Percentiles rank a stretch among this genome's conserved stretches.
phyloP scores from a whole-genome alignment of 2,329 filamentous ascomycete genomes.

The Setomelanomma holmii region DNA sequence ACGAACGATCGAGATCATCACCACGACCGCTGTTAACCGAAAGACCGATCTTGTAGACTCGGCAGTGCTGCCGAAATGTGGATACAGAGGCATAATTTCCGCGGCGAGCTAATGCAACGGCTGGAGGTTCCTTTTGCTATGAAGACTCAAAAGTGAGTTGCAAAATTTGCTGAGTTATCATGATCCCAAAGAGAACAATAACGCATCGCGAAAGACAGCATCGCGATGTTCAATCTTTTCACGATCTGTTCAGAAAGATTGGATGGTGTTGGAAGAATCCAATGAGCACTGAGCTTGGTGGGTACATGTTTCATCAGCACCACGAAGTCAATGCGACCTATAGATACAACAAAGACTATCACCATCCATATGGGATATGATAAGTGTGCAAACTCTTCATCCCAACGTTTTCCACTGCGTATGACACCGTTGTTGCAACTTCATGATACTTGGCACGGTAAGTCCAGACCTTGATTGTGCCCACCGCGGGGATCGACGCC shows the following conservation, averaged over 20 bases:
- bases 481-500: neutral
- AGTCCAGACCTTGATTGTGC: neutral
- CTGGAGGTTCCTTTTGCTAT: neutral
- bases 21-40: neutral
- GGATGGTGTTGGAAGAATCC: neutral
- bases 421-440: neutral
- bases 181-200: neutral
- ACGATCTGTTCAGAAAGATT: neutral
- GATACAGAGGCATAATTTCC: neutral
- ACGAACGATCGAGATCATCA: neutral
- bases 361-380: neutral
- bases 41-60: neutral
- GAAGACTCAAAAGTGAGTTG: neutral
- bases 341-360: neutral
- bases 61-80: neutral
- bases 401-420: neutral
- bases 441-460: neutral
- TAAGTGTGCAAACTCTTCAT: neutral
- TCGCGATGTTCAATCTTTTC: neutral
- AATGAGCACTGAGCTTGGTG: neutral
- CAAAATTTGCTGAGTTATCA: neutral
- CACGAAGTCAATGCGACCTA: neutral
- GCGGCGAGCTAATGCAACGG: neutral
- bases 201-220: neutral
- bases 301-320: neutral